Base-by-base conservation (phyloP, 1,139 yeast species). In the Diutina siamensis region DNA sequence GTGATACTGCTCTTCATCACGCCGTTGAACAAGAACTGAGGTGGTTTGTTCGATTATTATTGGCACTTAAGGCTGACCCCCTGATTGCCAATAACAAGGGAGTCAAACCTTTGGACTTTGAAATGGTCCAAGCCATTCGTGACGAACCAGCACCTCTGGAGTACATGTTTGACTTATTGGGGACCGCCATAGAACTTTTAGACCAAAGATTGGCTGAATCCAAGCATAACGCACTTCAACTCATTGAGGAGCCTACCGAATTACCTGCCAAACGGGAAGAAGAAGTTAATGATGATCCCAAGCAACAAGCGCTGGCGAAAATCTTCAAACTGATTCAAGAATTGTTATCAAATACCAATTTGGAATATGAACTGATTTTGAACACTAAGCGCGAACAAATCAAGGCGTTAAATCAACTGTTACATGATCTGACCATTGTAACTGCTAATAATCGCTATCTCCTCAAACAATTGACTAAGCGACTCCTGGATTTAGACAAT, bases 1-100 rank as follows among this genome's bases (percentile, higher is more conserved):
- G 97, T 36, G 95, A 89, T 57, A 87, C 95, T 0, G 80, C 92
- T 47, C 68, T 92, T 48, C 95, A 89, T 59, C 77, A 88, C 49
- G 97, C 97, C 0, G 94, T 95, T 0, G 81, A 95, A 56, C 74
- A 82, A 46, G 97, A 95, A 28, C 82, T 84, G 54, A 78, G 76
- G 52, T 80, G 89, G 63, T 79, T 92, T 50, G 84, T 87, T 19
- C 87, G 83, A 49, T 80, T 87, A 46, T 70, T 92, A 47, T 59
- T 92, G 21, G 94, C 83, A 52, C 80, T 92, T 44, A 92, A 94
- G 31, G 97, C 97, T 1, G 94, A 88, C 57, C 77, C 86, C 2
- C 71, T 72, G 36, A 68, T 86, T 42, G 75, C 88, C 3, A 94
- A 92, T 58, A 82, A 85, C 46, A 83, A 89, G 7, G 96, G 96